These are phyloP conservation scores for Zygosaccharomyces sapae DNA, from an alignment of 1,139 yeast species.

Conservation along the genomic window DNA sequence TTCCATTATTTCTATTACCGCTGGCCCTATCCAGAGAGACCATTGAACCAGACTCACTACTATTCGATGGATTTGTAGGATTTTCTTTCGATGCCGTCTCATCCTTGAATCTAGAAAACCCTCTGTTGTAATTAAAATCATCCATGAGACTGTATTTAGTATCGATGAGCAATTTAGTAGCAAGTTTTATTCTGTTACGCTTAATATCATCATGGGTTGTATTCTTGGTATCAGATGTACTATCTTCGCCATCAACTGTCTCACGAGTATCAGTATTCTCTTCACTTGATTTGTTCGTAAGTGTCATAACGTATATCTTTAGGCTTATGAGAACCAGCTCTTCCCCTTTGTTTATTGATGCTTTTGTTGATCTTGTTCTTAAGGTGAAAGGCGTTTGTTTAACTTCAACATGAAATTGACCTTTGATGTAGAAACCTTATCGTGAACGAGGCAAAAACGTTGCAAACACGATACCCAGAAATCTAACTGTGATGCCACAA, in stretches of 20 bases:
- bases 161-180: slow-evolving; percentile 30
- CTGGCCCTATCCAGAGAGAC: slow-evolving; percentile 2
- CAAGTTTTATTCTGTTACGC: slow-evolving; percentile 22
- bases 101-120: slow-evolving; percentile 12
- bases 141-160: slow-evolving; percentile 32
- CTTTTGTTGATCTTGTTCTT: background rate
- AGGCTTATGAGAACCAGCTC: slow-evolving; percentile 3
- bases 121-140: slow-evolving; percentile 27
- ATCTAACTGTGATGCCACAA: slow-evolving; percentile 50
- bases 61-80: slow-evolving; percentile 4
- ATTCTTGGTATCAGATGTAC: slow-evolving; percentile 2
- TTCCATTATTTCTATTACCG: background rate
- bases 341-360: background rate
- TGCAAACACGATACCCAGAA: background rate
- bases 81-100: background rate
- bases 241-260: slow-evolving; percentile 2
- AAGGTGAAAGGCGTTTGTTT: background rate
- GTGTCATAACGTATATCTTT: background rate
- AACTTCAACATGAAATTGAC: background rate
- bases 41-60: background rate
- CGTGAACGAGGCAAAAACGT: background rate
- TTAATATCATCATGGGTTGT: slow-evolving; percentile 8
- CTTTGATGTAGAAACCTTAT: background rate
- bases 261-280: slow-evolving; percentile 1
- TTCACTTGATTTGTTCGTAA: background rate